phyloP scores from a whole-genome alignment of 2,329 filamentous ascomycete species.

The Didymella exigua region DNA sequence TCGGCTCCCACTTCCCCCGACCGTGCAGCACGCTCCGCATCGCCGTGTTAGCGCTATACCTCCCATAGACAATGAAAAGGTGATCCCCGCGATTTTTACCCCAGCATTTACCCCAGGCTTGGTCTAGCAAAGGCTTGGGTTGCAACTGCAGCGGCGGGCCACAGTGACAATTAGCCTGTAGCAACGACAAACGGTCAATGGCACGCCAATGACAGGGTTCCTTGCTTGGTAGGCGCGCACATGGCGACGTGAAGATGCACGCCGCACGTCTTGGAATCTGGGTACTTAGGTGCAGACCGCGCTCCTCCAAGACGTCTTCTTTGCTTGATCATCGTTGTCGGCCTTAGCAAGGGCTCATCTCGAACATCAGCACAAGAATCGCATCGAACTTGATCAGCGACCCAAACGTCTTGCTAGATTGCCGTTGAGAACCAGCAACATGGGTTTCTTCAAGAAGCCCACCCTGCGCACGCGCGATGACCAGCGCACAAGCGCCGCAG shows the following conservation, averaged over 20 bases:
- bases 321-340: neutral
- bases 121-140: conserved; percentile 23
- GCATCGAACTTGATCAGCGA: neutral
- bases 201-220: conserved; percentile 1
- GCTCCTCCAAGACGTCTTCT: neutral
- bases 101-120: conserved; percentile 27
- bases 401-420: neutral
- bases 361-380: neutral
- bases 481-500: conserved; percentile 60
- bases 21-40: neutral
- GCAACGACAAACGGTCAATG: neutral
- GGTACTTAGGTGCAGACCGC: conserved; percentile 18
- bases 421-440: conserved; percentile 9
- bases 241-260: conserved; percentile 9
- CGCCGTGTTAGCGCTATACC: conserved; percentile 5
- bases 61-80: conserved; percentile 12
- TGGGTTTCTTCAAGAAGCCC: conserved; percentile 41
- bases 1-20: conserved; percentile 24
- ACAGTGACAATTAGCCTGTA: conserved; percentile 11
- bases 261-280: conserved; percentile 6
- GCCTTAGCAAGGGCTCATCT: neutral
- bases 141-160: conserved; percentile 16
- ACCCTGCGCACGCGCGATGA: conserved; percentile 44
- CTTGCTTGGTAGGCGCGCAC: conserved; percentile 16
- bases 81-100: conserved; percentile 27